Evolutionary conservation across 1,284 basidiomycete species (phyloP), one percentile per base, ranked within the genome.

Genomic region (Coniferiporia sulphurascens): DNA sequence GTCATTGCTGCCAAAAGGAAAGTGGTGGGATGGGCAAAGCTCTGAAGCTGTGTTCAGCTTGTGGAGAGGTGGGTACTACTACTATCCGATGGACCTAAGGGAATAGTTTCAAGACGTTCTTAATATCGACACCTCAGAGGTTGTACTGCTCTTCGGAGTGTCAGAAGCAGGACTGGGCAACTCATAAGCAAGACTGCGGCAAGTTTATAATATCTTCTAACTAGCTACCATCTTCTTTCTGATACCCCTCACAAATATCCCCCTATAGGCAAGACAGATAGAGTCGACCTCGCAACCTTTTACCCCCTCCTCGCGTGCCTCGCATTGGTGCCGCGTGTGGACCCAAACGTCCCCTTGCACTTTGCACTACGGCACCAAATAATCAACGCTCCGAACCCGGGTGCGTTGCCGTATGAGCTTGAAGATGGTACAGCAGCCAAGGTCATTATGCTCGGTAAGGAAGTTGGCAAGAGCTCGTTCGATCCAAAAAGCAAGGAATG

Each of bases 231-330:
- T n/a, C n/a, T 2, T 48, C 6, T 3, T 19, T 48, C 10, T 21
- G 10, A 48, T 10, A 2, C 9, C 10, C 48, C 13, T 19, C 8
- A 1, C 19, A 32, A 48, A 12, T 13, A 3, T 12, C 48, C 19
- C 48, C 19, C 27, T 2, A 54, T n/a, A 70, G 68, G 65, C 6
- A 64, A 62, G 45, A 78, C 73, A 0, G 74, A 77, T 55, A 65
- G 69, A 13, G 71, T 78, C 21, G 71, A 74, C 34, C 65, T 78
- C 4, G 61, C 64, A 4, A 58, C 67, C 0, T 78, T 75, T 63
- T 74, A 74, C 61, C 74, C 74, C 1, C 67, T 76, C 43, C 65
- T 79, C 3, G 73, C 74, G 13, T 67, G 62, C 49, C 62, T 76
- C 32, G 67, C 69, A 5, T 71, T 73, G 22, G 36, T 53, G 1